Percentiles rank a stretch among this genome's conserved stretches.
phyloP scores from a whole-genome alignment of 768 basidiomycete species.

The Leccinum variicolor region DNA sequence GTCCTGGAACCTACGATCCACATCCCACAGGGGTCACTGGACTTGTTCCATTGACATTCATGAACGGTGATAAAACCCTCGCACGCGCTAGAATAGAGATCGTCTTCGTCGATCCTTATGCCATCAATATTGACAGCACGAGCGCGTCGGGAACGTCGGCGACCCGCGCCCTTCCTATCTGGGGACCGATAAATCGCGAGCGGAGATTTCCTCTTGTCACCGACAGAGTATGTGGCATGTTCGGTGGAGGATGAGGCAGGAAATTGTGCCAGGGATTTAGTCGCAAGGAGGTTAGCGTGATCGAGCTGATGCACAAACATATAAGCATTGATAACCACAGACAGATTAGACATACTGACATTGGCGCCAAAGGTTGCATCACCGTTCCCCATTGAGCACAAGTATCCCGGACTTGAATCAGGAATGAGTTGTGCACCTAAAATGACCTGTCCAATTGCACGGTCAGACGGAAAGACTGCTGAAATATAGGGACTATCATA shows the following conservation, averaged over 20 bases:
- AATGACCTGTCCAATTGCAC: neutral
- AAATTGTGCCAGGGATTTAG: neutral
- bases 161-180: neutral
- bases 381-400: neutral
- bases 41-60: conserved; percentile 2
- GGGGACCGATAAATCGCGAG: neutral
- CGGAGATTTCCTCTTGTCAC: neutral
- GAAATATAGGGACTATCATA: neutral
- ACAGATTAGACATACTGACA: neutral
- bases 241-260: neutral
- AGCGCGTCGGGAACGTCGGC: neutral
- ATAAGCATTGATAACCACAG: neutral
- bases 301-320: neutral
- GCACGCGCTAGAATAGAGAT: neutral
- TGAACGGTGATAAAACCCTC: neutral
- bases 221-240: neutral
- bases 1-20: neutral
- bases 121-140: neutral
- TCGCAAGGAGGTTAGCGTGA: neutral
- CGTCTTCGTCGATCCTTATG: conserved; percentile 1
- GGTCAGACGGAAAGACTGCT: neutral
- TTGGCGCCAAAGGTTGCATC: neutral
- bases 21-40: conserved; percentile 1
- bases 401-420: neutral
- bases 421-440: neutral